Evolutionary conservation across 148 eudicot species (phyloP).

Genomic region (Nepenthes gracilis): DNA sequence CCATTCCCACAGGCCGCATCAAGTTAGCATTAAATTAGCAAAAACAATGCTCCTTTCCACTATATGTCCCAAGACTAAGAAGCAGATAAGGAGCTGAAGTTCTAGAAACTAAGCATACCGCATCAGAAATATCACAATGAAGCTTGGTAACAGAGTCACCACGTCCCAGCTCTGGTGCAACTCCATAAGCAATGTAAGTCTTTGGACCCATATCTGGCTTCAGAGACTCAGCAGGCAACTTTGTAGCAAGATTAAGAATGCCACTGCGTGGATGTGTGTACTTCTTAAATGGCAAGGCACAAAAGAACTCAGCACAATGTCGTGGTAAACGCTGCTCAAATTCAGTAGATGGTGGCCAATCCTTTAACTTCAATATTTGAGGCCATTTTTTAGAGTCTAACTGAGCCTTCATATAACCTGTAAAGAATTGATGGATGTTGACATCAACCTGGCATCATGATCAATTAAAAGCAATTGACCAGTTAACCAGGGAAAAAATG

Average conservation of each 20-base stretch:
- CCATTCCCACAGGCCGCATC: too few relatives aligned
- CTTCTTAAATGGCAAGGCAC: conserved; percentile 62
- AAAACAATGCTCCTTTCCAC: too few relatives aligned
- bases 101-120: too few relatives aligned
- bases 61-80: too few relatives aligned
- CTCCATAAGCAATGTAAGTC: conserved; percentile 65
- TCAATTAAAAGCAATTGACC: not conserved
- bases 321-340: conserved; percentile 59
- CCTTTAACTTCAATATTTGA: conserved; percentile 48
- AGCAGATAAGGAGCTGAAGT: too few relatives aligned
- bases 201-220: conserved; percentile 66
- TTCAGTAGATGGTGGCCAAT: conserved; percentile 51
- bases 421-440: conserved; percentile 45
- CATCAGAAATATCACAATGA: too few relatives aligned
- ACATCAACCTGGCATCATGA: conserved; percentile 27
- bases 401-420: conserved; percentile 27
- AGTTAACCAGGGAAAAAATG: not conserved
- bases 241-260: conserved; percentile 38
- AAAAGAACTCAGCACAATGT: conserved; percentile 47
- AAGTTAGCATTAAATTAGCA: too few relatives aligned
- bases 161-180: too few relatives aligned
- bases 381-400: conserved; percentile 29
- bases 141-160: too few relatives aligned
- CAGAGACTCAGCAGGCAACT: conserved; percentile 20
- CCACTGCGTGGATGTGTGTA: conserved; percentile 58